Evolutionary conservation across 208 protist species (phyloP).

Genomic region (Phytomonas serpens): DNA sequence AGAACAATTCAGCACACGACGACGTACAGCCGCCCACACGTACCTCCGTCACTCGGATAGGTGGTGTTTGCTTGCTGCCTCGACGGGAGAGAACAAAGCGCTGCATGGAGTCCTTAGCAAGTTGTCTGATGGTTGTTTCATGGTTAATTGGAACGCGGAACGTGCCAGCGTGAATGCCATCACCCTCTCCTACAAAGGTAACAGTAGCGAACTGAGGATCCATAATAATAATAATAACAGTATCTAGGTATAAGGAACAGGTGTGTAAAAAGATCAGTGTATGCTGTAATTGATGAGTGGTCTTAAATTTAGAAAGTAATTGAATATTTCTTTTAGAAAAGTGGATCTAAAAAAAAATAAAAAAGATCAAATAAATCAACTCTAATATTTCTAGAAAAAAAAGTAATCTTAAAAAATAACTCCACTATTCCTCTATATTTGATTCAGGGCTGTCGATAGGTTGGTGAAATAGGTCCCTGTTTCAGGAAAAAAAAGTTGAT

Average conservation of each 20-base stretch:
- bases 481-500: background rate
- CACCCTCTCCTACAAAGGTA: constrained; percentile 32
- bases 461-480: background rate
- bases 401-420: constrained; percentile 3
- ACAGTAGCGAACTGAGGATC: constrained; percentile 78
- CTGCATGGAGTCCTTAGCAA: constrained; percentile 79
- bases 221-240: background rate
- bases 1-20: constrained; percentile 50
- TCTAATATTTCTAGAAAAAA: background rate
- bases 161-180: constrained; percentile 26
- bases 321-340: background rate
- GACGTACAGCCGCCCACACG: constrained; percentile 54
- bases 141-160: constrained; percentile 69
- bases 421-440: background rate
- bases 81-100: constrained; percentile 50
- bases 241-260: background rate
- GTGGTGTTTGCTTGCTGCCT: constrained; percentile 7
- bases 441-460: background rate
- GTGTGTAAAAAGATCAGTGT: background rate
- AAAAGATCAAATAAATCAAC: constrained; percentile 8
- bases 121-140: constrained; percentile 57
- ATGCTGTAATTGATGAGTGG: background rate
- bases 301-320: constrained; percentile 5
- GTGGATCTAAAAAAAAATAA: constrained; percentile 1
- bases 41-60: constrained; percentile 59